These are phyloP conservation scores for Karstenula rhodostoma DNA, from an alignment of 2,329 filamentous ascomycete species.

Conservation along the genomic window DNA sequence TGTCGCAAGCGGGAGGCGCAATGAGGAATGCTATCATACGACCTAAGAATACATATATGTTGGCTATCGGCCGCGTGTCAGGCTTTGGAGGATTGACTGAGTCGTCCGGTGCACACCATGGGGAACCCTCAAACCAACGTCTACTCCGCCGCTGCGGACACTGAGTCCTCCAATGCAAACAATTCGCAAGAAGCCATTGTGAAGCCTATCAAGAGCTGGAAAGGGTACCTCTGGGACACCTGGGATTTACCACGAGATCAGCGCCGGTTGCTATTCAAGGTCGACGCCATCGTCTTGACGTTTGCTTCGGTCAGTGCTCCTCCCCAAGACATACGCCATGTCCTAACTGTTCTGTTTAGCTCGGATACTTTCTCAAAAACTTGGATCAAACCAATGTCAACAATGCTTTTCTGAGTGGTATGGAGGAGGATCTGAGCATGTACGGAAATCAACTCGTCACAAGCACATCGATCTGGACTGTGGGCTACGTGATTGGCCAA, in stretches of 20 bases:
- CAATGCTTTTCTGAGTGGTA: slow-evolving; percentile 7
- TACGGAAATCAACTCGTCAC: background rate
- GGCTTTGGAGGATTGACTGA: background rate
- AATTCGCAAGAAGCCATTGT: background rate
- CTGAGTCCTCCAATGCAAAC: slow-evolving; percentile 1
- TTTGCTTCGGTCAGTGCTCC: slow-evolving; percentile 8
- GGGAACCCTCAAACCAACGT: background rate
- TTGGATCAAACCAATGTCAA: slow-evolving; percentile 8
- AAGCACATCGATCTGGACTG: slow-evolving; percentile 5
- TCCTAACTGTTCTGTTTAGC: background rate
- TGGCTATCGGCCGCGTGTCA: background rate
- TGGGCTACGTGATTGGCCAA: slow-evolving; percentile 3
- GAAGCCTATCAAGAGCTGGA: slow-evolving; percentile 8
- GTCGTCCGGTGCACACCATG: background rate
- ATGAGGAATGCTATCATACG: slow-evolving; percentile 3
- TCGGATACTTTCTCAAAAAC: slow-evolving; percentile 11
- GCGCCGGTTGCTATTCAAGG: slow-evolving; percentile 10
- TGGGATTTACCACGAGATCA: slow-evolving; percentile 7
- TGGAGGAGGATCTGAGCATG: slow-evolving; percentile 2
- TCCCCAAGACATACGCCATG: background rate
- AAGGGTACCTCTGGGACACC: slow-evolving; percentile 12
- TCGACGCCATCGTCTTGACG: slow-evolving; percentile 11
- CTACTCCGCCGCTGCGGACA: background rate
- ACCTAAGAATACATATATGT: background rate
- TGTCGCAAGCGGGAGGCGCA: slow-evolving; percentile 1